Evolutionary conservation across 441 rosid genomes (phyloP).

Genomic region (Mallotus japonicus): DNA sequence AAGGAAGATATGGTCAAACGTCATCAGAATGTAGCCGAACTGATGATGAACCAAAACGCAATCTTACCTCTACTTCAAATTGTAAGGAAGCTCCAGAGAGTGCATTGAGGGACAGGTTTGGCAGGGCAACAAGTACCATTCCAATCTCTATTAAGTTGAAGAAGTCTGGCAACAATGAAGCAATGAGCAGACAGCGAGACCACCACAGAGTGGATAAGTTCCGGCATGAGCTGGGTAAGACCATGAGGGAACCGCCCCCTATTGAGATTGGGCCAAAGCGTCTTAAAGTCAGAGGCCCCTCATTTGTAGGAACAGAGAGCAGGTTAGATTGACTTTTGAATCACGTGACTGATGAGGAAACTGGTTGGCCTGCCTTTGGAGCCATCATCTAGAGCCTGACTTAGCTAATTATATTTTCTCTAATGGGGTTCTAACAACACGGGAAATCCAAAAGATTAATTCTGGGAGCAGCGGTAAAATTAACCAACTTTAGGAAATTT

Average conservation of each 20-base stretch:
- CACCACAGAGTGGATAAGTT: conserved; percentile 39
- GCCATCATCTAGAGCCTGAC: conserved; percentile 45
- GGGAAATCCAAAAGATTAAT: conserved; percentile 36
- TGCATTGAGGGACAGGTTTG: conserved; percentile 33
- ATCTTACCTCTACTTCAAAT: conserved; percentile 16
- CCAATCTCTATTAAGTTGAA: conserved; percentile 51
- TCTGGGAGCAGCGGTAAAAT: conserved; percentile 42
- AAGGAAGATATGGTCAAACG: conserved; percentile 49
- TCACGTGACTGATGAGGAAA: conserved; percentile 24
- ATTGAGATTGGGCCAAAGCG: conserved; percentile 70
- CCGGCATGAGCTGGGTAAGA: conserved; percentile 39
- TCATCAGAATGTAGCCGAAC: conserved; percentile 36
- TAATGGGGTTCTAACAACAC: conserved; percentile 58
- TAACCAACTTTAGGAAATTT: conserved; percentile 52
- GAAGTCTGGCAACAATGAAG: conserved; percentile 44
- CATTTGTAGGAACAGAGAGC: conserved; percentile 43
- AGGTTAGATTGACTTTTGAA: conserved; percentile 42
- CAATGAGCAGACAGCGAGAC: conserved; percentile 31
- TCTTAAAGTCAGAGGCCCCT: conserved; percentile 73
- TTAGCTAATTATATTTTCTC: conserved; percentile 51
- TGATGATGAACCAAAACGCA: conserved; percentile 39
- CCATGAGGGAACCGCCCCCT: conserved; percentile 37
- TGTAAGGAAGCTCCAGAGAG: conserved; percentile 37
- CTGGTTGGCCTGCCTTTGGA: conserved; percentile 32
- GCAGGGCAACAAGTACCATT: conserved; percentile 36